Evolutionary conservation across 768 basidiomycete genomes (phyloP).

Genomic region (Boletus pseudo-olivaceus): DNA sequence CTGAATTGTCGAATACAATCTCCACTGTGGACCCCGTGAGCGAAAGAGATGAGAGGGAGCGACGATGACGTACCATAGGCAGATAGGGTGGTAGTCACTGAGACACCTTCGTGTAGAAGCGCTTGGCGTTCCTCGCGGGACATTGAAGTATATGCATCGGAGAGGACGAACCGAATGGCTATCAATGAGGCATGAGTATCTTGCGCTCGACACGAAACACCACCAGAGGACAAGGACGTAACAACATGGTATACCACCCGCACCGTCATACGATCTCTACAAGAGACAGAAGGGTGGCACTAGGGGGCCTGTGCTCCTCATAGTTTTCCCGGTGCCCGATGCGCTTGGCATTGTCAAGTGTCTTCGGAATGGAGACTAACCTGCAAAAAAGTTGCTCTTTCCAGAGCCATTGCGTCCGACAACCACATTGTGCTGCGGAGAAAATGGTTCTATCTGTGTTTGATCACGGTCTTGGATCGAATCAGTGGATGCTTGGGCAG

Average conservation of each 20-base stretch:
- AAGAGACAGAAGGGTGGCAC: not conserved
- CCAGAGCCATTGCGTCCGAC: slow-evolving; percentile 97
- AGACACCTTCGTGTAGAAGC: slow-evolving; percentile 91
- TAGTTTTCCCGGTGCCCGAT: not conserved
- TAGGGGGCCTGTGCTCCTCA: not conserved
- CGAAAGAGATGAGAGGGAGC: not conserved
- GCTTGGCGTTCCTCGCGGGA: slow-evolving; percentile 88
- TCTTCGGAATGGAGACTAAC: slow-evolving; percentile 38
- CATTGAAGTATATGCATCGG: slow-evolving; percentile 97
- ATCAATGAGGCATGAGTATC: slow-evolving; percentile 5
- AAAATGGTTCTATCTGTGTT: slow-evolving; percentile 93
- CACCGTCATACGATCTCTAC: not conserved
- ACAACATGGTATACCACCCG: not conserved
- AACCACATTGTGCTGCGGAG: slow-evolving; percentile 90
- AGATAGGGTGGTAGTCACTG: slow-evolving; percentile 81
- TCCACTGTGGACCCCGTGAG: slow-evolving; percentile 48
- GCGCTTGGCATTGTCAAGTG: not conserved
- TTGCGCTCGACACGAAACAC: not conserved
- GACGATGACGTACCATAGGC: slow-evolving; percentile 66
- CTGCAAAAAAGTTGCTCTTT: slow-evolving; percentile 98
- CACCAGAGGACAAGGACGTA: not conserved
- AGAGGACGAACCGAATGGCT: slow-evolving; percentile 97
- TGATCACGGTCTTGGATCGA: slow-evolving; percentile 68
- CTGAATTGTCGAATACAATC: slow-evolving; percentile 93
- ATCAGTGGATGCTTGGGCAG: not conserved